Evolutionary conservation across 305 asterid species (phyloP).

Genomic region (Plantago coronopus): DNA sequence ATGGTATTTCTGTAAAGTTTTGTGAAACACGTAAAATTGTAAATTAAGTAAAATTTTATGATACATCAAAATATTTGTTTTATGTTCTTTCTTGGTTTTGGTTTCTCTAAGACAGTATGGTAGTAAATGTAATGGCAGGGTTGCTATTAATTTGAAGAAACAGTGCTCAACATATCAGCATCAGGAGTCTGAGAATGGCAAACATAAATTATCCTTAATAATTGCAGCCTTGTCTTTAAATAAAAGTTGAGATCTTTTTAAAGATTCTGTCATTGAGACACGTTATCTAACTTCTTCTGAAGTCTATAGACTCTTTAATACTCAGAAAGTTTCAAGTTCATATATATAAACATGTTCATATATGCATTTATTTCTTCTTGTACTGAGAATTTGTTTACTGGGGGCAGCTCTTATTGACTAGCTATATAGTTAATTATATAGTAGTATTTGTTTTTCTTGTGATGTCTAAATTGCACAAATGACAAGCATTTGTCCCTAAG

Average conservation of each 20-base stretch:
- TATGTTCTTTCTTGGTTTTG: not conserved
- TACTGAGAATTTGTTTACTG: too few species aligned
- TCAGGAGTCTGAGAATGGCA: conserved; percentile 34
- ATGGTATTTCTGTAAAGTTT: too few species aligned
- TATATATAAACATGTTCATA: not conserved
- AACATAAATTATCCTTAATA: conserved; percentile 4
- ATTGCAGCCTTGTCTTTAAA: not conserved
- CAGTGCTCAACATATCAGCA: conserved; percentile 35
- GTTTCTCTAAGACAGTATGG: not conserved
- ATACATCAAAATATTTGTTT: too few species aligned
- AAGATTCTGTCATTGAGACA: conserved; percentile 3
- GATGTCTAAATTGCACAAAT: too few species aligned
- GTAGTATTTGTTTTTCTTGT: too few species aligned
- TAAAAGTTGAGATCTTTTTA: conserved; percentile 10
- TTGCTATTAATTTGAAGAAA: conserved; percentile 34
- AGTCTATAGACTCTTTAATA: not conserved
- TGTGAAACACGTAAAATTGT: too few species aligned
- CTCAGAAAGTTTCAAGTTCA: not conserved
- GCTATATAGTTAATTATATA: too few species aligned
- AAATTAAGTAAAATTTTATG: too few species aligned
- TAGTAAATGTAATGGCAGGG: not conserved
- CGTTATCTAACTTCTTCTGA: not conserved
- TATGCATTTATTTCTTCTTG: too few species aligned
- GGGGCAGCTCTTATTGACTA: not conserved
- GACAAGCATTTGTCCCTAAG: too few species aligned